Base-by-base conservation (phyloP, 176 grass and related monocot genomes). In the Carex parvula region DNA sequence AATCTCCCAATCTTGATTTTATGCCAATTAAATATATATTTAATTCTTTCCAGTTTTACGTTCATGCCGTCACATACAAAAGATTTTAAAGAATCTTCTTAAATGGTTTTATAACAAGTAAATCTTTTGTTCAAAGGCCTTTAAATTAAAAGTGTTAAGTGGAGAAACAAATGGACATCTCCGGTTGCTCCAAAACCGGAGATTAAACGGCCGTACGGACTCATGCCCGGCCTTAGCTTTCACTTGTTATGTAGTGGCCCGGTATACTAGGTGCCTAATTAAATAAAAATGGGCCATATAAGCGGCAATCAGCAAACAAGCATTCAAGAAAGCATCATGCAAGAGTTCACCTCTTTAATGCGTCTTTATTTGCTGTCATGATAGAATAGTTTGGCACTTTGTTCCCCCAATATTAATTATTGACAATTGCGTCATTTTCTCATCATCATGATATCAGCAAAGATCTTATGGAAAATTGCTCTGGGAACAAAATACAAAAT, bases 301-400 rank as follows among this genome's bases (percentile, higher is more conserved):
- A 29, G 58, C 46, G 60, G 60, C 61, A 83, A 83, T 42, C 24
- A 83, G n/a, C 62, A 52, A 83, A 24, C 20, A 63, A 26, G 41
- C 80, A 67, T 82, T 64, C 3, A 83, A 64, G 10, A 16, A 42
- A 16, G 18, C 60, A 65, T 65, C 80, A 54, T 83, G 61, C 62
- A 83, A 55, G 61, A 66, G 60, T 68, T 41, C 63, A 83, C 60
- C 81, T 69, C 60, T 69, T 66, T 60, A 83, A 66, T 83, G 62
- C 60, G 64, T 66, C 39, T 83, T 60, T 83, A 48, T 66, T 29
- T 82, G 80, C 35, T 64, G 22, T 75, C 62, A 37, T 26, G 59
- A 82, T 82, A 26, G 37, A 64, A 66, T 64, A 14, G 12, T 62
- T 62, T 57, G 60, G n/a, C 64, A 66, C 24, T n/a, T 69, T 52